A percentile compares a stretch with the other conserved stretches of the same genome.
These are phyloP conservation scores for Jackrogersella minutella DNA, from an alignment of 495 filamentous ascomycete genomes.

Conservation along the genomic window DNA sequence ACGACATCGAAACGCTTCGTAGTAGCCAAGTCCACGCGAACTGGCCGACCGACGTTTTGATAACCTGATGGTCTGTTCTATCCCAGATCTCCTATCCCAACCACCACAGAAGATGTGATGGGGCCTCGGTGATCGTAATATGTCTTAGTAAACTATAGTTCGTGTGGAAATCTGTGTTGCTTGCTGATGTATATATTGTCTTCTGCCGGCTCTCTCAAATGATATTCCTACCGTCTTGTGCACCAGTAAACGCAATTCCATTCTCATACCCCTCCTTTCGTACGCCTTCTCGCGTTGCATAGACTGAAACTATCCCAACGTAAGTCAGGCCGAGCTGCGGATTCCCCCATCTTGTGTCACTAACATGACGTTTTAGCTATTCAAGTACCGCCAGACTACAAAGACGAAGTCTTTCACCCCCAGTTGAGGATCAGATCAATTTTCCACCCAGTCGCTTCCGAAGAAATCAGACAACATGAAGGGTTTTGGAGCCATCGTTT, in stretches of 20 bases:
- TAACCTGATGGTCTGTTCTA: constrained; percentile 22
- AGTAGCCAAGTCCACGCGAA: constrained; percentile 30
- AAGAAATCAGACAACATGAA: constrained; percentile 32
- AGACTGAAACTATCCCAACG: constrained; percentile 3
- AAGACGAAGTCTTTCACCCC: constrained; percentile 5
- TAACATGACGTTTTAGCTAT: constrained; percentile 1
- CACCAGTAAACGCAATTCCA: constrained; percentile 2
- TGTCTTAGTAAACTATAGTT: constrained; percentile 1
- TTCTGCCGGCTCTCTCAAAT: not conserved
- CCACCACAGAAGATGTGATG: constrained; percentile 13
- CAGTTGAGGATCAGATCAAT: not conserved
- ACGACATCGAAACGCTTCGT: constrained; percentile 33
- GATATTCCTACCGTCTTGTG: not conserved
- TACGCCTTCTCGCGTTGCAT: not conserved
- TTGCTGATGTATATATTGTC: constrained; percentile 20
- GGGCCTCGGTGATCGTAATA: constrained; percentile 33
- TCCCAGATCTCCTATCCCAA: constrained; percentile 15
- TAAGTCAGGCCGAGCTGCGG: not conserved
- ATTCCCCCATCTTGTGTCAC: not conserved
- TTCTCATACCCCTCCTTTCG: constrained; percentile 13
- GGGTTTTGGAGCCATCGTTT: constrained; percentile 16
- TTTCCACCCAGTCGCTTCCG: constrained; percentile 15
- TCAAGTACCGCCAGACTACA: constrained; percentile 12
- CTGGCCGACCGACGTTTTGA: constrained; percentile 13
- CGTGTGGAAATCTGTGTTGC: not conserved